Percentiles rank a stretch among this genome's conserved stretches.
phyloP scores from a whole-genome alignment of 2,329 filamentous ascomycete species.

The Fusarium pseudonygamai region DNA sequence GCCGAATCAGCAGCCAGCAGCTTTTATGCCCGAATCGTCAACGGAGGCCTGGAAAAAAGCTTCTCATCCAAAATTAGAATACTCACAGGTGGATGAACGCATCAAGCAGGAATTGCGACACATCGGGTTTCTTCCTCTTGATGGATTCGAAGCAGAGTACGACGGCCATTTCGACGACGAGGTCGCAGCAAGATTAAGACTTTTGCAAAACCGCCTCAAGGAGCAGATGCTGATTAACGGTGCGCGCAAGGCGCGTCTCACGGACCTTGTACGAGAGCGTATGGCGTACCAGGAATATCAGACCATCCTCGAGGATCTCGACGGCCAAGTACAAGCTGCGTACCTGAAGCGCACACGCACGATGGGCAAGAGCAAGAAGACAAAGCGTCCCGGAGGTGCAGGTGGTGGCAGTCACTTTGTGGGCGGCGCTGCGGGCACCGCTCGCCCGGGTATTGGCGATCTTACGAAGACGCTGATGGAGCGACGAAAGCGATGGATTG shows the following conservation, averaged over 20 bases:
- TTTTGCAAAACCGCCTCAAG: slow-evolving; percentile 83
- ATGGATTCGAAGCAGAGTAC: slow-evolving; percentile 76
- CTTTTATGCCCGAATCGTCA: slow-evolving; percentile 80
- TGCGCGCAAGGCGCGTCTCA: slow-evolving; percentile 85
- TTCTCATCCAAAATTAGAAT: slow-evolving; percentile 80
- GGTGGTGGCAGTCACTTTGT: slow-evolving; percentile 74
- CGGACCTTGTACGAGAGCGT: slow-evolving; percentile 87
- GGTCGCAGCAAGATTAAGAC: slow-evolving; percentile 86
- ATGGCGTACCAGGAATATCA: slow-evolving; percentile 98
- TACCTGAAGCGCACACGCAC: slow-evolving; percentile 96
- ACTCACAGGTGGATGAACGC: slow-evolving; percentile 87
- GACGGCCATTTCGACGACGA: slow-evolving; percentile 94
- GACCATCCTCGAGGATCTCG: slow-evolving; percentile 95
- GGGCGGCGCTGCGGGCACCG: slow-evolving; percentile 70
- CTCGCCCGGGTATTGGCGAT: slow-evolving; percentile 86
- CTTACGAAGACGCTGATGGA: slow-evolving; percentile 93
- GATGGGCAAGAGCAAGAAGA: slow-evolving; percentile 93
- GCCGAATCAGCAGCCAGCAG: slow-evolving; percentile 69
- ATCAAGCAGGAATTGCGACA: slow-evolving; percentile 90
- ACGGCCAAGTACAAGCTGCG: slow-evolving; percentile 91
- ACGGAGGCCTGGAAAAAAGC: slow-evolving; percentile 83
- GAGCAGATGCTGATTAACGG: slow-evolving; percentile 89
- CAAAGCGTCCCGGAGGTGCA: slow-evolving; percentile 80
- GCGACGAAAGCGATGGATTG: slow-evolving; percentile 86
- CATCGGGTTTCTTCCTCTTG: slow-evolving; percentile 83